phyloP scores from a whole-genome alignment of 116 monocot genomes.

The Papilionanthe hybrid region DNA sequence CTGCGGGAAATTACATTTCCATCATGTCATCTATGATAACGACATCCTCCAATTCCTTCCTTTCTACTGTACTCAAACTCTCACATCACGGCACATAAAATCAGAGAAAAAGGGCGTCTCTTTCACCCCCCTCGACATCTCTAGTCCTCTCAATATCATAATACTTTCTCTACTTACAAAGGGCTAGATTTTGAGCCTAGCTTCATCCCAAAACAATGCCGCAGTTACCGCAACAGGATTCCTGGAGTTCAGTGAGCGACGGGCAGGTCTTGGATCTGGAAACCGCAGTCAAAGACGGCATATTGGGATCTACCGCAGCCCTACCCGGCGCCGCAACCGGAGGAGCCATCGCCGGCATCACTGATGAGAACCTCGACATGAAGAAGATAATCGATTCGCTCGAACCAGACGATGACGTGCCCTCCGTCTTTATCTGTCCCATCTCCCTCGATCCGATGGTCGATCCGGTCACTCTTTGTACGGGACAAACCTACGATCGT shows the following conservation, averaged over 20 bases:
- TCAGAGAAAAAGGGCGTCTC: too few relatives aligned
- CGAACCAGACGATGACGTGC: conserved; percentile 20
- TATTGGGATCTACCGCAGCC: conserved; percentile 15
- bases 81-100: too few relatives aligned
- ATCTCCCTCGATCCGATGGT: conserved; percentile 62
- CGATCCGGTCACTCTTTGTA: conserved; percentile 69
- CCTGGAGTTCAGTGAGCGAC: conserved; percentile 19
- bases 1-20: too few relatives aligned
- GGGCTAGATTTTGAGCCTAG: too few relatives aligned
- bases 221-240: conserved; percentile 16
- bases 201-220: conserved; percentile 12
- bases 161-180: too few relatives aligned
- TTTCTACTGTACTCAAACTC: too few relatives aligned
- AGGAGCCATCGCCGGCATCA: not conserved
- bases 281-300: conserved; percentile 50
- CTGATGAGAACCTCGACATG: conserved; percentile 29
- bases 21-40: too few relatives aligned
- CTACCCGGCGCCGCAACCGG: not conserved
- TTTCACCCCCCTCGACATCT: too few relatives aligned
- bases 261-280: conserved; percentile 41
- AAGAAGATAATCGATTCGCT: conserved; percentile 36
- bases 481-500: conserved; percentile 61
- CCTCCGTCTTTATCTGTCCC: conserved; percentile 67
- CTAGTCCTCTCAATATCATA: too few relatives aligned
- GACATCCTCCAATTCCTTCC: too few relatives aligned